Base-by-base conservation (phyloP, 2,329 filamentous ascomycete species). In the Calonectria montana region DNA sequence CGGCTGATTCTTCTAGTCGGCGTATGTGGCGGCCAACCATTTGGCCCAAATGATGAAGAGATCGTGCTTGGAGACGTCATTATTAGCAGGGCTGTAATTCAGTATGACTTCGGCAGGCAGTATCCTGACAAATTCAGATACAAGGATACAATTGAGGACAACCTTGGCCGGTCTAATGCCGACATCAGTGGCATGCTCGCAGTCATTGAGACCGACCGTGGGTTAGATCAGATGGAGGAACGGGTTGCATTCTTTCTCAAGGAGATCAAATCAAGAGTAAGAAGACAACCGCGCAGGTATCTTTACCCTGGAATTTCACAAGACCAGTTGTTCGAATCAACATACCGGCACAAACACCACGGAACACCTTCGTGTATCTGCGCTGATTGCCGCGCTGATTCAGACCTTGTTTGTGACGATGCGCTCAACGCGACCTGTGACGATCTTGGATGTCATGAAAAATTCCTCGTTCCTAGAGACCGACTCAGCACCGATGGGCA, bases 1-100 rank as follows among this genome's bases (percentile, higher is more conserved):
- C 78, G 74, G n/a, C 73, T 86, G 0, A 81, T 73, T 1, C 31
- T 87, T 0, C 57, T 87, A 0, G 82, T 83, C 6, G 86, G 85
- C 0, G 78, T 87, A 2, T 87, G 85, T 57, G 85, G 84, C 0
- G 84, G 82, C 9, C 77, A 83, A 6, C 83, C 84, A 2, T 50
- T 29, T 1, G 4, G 27, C 0, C 37, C 12, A 12, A 2, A 62
- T 1, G 75, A 81, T 39, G 41, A 47, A 3, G 70, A 76, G 18
- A 65, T 78, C 0, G 21, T 82, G 0, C 72, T 84, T 0, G 82
- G 84, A 1, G 81, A 85, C 48, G 81, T 85, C 0, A 70, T 84
- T 7, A 71, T 83, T 27, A 81, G 80, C 67, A 76, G 74, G 1
- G 71, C 53, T 0, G 23, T 83, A 5, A 43, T 82, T 6, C 75